phyloP scores from a whole-genome alignment of 176 grass and related monocot genomes.

The Oryza punctata region DNA sequence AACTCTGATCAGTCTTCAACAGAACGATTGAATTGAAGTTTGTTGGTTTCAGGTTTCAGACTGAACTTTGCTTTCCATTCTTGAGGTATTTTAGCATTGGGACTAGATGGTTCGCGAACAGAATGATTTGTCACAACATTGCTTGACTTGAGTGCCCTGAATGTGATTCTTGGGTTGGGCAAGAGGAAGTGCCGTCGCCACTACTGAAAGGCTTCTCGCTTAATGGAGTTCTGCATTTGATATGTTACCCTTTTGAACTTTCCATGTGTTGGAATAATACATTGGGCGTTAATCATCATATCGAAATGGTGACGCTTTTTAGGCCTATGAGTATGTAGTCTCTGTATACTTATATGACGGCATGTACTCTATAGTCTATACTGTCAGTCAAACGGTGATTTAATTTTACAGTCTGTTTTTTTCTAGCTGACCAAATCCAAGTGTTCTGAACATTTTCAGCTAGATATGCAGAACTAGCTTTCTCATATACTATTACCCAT shows the following conservation, averaged over 20 bases:
- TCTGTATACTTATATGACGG: neutral
- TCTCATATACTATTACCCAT: neutral
- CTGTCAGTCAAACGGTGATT: neutral
- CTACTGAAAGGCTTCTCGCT: constrained; percentile 18
- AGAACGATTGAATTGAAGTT: constrained; percentile 20
- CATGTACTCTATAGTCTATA: too few species aligned
- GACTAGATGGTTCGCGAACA: constrained; percentile 18
- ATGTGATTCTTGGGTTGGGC: neutral
- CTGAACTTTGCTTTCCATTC: neutral
- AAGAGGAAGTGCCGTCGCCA: constrained; percentile 21
- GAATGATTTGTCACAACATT: neutral
- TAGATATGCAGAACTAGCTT: neutral
- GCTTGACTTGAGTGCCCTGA: neutral
- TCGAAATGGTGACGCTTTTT: neutral
- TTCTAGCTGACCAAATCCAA: neutral
- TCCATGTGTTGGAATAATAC: constrained; percentile 1
- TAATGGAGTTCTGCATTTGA: constrained; percentile 26
- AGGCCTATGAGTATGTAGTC: neutral
- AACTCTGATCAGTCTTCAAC: neutral
- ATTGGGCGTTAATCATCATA: neutral
- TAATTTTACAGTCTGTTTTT: neutral
- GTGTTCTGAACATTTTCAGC: neutral
- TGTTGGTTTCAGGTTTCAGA: neutral
- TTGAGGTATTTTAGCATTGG: neutral
- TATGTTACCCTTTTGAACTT: neutral